Percentiles rank a stretch among this genome's conserved stretches.
Evolutionary conservation across 73 alveolate species (phyloP).

Genomic region (Paramecium sonneborni): DNA sequence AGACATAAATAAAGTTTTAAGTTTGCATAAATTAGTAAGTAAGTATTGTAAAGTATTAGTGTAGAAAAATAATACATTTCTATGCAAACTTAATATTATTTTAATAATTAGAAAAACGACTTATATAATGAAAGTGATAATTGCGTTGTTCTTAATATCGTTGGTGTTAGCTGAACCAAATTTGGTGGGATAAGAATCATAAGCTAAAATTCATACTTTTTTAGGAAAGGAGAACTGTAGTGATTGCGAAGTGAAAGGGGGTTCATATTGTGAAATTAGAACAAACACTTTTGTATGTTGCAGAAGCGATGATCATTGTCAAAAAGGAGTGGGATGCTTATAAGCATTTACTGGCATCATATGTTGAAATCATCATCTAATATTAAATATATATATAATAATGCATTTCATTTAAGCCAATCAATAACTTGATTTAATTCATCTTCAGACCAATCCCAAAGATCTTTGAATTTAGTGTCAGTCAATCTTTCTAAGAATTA

Average conservation of each 20-base stretch:
- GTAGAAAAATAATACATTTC: neutral
- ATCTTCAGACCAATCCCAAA: neutral
- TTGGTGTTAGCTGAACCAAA: slow-evolving; percentile 12
- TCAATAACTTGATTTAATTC: neutral
- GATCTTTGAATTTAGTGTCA: neutral
- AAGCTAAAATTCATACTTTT: slow-evolving; percentile 8
- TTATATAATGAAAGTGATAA: neutral
- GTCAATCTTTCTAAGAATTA: neutral
- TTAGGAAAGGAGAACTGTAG: slow-evolving; percentile 24
- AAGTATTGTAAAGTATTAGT: neutral
- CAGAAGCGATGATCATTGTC: slow-evolving; percentile 39
- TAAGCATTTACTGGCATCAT: slow-evolving; percentile 27
- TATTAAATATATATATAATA: neutral
- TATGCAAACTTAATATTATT: neutral
- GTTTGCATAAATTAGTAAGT: neutral
- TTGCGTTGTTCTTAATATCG: slow-evolving; percentile 20
- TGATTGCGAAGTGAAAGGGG: slow-evolving; percentile 34
- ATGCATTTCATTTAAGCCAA: neutral
- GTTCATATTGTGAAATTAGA: slow-evolving; percentile 32
- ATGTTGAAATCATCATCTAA: slow-evolving; percentile 27
- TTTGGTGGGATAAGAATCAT: neutral
- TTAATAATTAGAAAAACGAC: slow-evolving; percentile 27
- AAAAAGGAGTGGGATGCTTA: slow-evolving; percentile 16
- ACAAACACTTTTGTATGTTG: slow-evolving; percentile 9
- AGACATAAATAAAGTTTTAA: neutral